phyloP scores from a whole-genome alignment of 371 early-diverging fungal genomes.

The Mortierella sp. region DNA sequence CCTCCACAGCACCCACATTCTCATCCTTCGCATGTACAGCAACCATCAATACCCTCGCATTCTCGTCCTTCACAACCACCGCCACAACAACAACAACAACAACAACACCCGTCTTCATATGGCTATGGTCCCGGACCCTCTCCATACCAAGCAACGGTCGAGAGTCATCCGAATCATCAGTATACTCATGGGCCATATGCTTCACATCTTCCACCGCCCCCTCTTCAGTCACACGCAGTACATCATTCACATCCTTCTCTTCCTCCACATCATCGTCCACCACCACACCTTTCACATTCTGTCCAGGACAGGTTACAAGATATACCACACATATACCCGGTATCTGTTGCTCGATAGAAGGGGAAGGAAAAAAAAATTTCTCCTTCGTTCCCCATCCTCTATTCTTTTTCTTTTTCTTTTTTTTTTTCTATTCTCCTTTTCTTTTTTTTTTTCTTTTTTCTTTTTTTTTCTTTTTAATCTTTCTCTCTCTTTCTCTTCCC shows the following conservation, averaged over 20 bases:
- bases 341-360: constrained; percentile 43
- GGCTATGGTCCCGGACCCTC: constrained; percentile 27
- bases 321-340: constrained; percentile 51
- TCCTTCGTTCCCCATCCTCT: too few species aligned
- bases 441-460: constrained; percentile 2
- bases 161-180: too few species aligned
- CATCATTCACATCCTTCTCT: too few species aligned
- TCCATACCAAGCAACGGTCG: too few species aligned
- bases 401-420: background rate
- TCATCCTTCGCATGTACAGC: background rate
- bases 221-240: too few species aligned
- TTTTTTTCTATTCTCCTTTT: background rate
- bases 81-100: background rate
- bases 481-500: background rate
- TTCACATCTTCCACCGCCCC: too few species aligned
- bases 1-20: background rate
- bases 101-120: constrained; percentile 3
- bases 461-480: background rate
- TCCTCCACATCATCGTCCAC: background rate
- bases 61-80: background rate
- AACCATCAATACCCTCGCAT: background rate
- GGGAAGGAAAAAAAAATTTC: background rate
- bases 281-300: constrained; percentile 2
- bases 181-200: too few species aligned
- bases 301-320: constrained; percentile 36